phyloP scores from a whole-genome alignment of 106 monocot species.

The Phalaenopsis equestris region DNA sequence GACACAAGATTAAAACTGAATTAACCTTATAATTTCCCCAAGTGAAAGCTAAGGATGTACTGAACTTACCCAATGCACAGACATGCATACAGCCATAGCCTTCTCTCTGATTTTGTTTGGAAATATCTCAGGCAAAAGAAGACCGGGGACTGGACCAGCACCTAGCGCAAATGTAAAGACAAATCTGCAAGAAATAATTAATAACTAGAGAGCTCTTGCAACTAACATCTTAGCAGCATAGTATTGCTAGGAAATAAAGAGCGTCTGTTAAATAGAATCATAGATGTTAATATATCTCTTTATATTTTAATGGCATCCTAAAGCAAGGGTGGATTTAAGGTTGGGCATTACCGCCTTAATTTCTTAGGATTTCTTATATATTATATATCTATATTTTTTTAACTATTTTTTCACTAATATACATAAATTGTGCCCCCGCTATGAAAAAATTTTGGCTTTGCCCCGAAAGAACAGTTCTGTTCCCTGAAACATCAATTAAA shows the following conservation, averaged over 20 bases:
- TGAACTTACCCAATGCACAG: slow-evolving; percentile 79
- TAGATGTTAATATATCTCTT: not conserved
- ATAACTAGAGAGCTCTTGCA: not conserved
- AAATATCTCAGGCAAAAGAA: slow-evolving; percentile 95
- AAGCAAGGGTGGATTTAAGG: too few relatives aligned
- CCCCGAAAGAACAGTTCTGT: not conserved
- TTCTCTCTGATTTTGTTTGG: slow-evolving; percentile 87
- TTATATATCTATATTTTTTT: too few relatives aligned
- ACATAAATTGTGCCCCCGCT: too few relatives aligned
- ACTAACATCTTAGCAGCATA: not conserved
- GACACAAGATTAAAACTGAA: not conserved
- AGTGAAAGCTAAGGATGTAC: not conserved
- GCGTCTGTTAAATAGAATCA: not conserved
- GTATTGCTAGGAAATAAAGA: not conserved
- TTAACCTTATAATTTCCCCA: not conserved
- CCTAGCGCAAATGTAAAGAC: slow-evolving; percentile 81
- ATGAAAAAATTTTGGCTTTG: too few relatives aligned
- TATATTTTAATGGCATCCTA: not conserved
- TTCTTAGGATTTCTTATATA: too few relatives aligned
- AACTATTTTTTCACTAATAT: too few relatives aligned
- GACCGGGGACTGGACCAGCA: slow-evolving; percentile 96
- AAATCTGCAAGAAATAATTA: slow-evolving; percentile 40
- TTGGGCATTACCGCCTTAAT: too few relatives aligned
- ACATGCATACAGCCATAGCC: slow-evolving; percentile 96
- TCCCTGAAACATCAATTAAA: not conserved